Conservation (phyloP, 1,284 basidiomycete genomes). For the Boletus sp. region DNA sequence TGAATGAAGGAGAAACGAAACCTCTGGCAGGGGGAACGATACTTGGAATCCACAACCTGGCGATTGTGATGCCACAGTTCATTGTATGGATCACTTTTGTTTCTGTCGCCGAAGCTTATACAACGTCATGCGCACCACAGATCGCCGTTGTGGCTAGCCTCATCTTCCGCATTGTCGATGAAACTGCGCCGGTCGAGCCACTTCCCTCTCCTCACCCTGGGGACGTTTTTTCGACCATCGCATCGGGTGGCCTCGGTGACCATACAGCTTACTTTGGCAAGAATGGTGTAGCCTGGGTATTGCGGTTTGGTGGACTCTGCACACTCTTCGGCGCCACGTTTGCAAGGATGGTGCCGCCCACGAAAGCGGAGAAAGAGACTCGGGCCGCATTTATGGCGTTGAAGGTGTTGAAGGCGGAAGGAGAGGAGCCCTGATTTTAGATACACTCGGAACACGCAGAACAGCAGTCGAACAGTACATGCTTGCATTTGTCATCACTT, state of each 20-base stretch:
- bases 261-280: slow-evolving; percentile 70
- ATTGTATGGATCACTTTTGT: slow-evolving; percentile 53
- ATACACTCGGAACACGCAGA: neutral
- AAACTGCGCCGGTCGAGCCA: slow-evolving; percentile 36
- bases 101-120: neutral
- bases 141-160: slow-evolving; percentile 84
- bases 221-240: slow-evolving; percentile 5
- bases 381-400: slow-evolving; percentile 75
- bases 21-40: slow-evolving; percentile 88
- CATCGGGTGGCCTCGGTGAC: slow-evolving; percentile 25
- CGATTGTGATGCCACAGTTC: slow-evolving; percentile 91
- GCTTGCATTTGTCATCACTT: slow-evolving; percentile 11
- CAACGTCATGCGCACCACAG: slow-evolving; percentile 37
- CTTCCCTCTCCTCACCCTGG: slow-evolving; percentile 25
- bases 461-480: slow-evolving; percentile 7
- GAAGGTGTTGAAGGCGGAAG: slow-evolving; percentile 61
- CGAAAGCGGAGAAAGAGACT: slow-evolving; percentile 86
- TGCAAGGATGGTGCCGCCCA: slow-evolving; percentile 78
- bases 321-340: slow-evolving; percentile 71
- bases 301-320: slow-evolving; percentile 87
- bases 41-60: slow-evolving; percentile 92
- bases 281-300: slow-evolving; percentile 88
- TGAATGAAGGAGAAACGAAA: slow-evolving; percentile 42
- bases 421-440: slow-evolving; percentile 39
- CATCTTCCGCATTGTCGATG: slow-evolving; percentile 83